These are phyloP conservation scores for Xerocomus nothofagi DNA, from an alignment of 1,284 basidiomycete species.

Conservation along the genomic window DNA sequence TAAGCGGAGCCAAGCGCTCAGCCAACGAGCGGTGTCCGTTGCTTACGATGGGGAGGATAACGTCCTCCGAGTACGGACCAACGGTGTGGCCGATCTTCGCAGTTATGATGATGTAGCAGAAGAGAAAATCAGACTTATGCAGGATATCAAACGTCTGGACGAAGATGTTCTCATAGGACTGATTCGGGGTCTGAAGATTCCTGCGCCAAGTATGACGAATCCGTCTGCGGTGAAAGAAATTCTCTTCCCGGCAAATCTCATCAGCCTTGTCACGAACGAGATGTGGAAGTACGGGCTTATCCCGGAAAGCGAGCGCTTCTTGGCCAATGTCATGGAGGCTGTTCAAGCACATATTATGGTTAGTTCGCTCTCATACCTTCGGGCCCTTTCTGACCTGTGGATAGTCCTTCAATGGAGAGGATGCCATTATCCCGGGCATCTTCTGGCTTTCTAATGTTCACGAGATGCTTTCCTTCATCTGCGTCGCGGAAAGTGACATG, in stretches of 20 bases:
- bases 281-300: slow-evolving; percentile 99
- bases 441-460: slow-evolving; percentile 99
- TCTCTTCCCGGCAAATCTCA: slow-evolving; percentile 99
- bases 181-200: slow-evolving; percentile 91
- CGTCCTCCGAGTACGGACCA: slow-evolving; percentile 66
- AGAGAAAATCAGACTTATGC: slow-evolving; percentile 93
- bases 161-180: slow-evolving; percentile 93
- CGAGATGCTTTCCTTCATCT: slow-evolving; percentile 98
- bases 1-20: slow-evolving; percentile 72
- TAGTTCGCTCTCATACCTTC: slow-evolving; percentile 33
- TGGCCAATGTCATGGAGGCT: slow-evolving; percentile 98
- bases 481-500: slow-evolving; percentile 98
- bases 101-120: slow-evolving; percentile 87
- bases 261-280: slow-evolving; percentile 96
- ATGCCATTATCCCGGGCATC: slow-evolving; percentile 94
- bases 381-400: slow-evolving; percentile 11
- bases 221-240: slow-evolving; percentile 96
- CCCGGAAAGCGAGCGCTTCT: slow-evolving; percentile 94
- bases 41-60: slow-evolving; percentile 82
- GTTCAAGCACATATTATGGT: slow-evolving; percentile 99
- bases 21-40: slow-evolving; percentile 91
- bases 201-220: slow-evolving; percentile 86
- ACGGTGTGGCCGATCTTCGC: slow-evolving; percentile 71
- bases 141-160: slow-evolving; percentile 89
- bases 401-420: slow-evolving; percentile 89